phyloP scores from a whole-genome alignment of 2,329 filamentous ascomycete genomes.

The Incumbomyces lentus region DNA sequence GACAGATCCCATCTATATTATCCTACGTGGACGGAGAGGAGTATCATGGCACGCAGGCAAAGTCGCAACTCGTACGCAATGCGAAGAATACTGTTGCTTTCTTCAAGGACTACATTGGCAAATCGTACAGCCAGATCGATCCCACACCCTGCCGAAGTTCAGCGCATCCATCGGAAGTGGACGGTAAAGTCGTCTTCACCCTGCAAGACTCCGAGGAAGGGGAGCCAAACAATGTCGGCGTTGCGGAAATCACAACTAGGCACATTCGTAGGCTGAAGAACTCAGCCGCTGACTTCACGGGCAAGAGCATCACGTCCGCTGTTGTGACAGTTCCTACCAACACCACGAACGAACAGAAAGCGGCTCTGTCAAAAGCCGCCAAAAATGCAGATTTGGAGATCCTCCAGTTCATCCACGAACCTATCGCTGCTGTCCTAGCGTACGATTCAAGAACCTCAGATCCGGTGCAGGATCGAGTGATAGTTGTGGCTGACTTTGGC shows the following conservation, averaged over 20 bases:
- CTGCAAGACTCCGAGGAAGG: constrained; percentile 65
- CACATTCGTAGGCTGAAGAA: constrained; percentile 71
- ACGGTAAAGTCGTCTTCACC: constrained; percentile 65
- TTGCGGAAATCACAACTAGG: constrained; percentile 73
- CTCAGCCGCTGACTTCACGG: constrained; percentile 83
- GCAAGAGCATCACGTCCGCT: constrained; percentile 86
- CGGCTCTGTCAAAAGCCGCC: constrained; percentile 66
- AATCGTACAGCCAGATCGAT: constrained; percentile 94
- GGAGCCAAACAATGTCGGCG: constrained; percentile 57
- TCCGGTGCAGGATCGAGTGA: constrained; percentile 68
- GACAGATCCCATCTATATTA: constrained; percentile 88
- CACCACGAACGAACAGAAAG: constrained; percentile 78
- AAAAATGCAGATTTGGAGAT: constrained; percentile 75
- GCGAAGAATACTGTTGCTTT: constrained; percentile 85
- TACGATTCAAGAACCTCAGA: constrained; percentile 79
- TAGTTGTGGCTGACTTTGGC: constrained; percentile 86
- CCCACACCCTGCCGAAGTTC: constrained; percentile 89
- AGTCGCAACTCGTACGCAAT: constrained; percentile 86
- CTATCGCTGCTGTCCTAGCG: constrained; percentile 75
- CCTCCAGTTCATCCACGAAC: constrained; percentile 86
- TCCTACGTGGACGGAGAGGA: constrained; percentile 95
- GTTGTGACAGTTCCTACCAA: constrained; percentile 92
- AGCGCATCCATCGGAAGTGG: constrained; percentile 71
- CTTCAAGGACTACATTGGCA: constrained; percentile 91
- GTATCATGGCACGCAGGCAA: constrained; percentile 92